Percentiles rank a stretch among this genome's conserved stretches.
phyloP scores from a whole-genome alignment of 2,329 filamentous ascomycete genomes.

The Diplocarpon mali region DNA sequence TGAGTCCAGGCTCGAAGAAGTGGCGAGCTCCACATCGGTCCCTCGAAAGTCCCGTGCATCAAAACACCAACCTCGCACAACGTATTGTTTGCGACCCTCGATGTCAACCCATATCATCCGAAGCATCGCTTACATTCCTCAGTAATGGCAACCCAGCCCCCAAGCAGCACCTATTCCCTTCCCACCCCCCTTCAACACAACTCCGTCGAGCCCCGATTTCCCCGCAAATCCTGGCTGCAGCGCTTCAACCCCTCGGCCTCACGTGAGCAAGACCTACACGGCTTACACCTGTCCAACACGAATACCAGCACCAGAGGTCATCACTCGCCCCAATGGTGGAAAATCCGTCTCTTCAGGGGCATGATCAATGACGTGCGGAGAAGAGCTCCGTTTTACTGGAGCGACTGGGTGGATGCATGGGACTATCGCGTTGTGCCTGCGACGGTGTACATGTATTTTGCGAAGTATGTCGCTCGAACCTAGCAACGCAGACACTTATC shows the following conservation, averaged over 20 bases:
- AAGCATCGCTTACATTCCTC: not conserved
- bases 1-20: constrained; percentile 25
- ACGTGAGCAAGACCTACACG: constrained; percentile 3
- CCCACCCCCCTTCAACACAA: constrained; percentile 14
- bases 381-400: constrained; percentile 64
- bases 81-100: not conserved
- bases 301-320: constrained; percentile 13
- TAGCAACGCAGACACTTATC: not conserved
- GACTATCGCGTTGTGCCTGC: constrained; percentile 82
- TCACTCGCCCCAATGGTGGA: constrained; percentile 50
- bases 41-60: not conserved
- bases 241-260: constrained; percentile 3
- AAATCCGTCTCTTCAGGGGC: constrained; percentile 61
- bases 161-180: constrained; percentile 14
- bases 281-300: constrained; percentile 8
- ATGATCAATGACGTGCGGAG: constrained; percentile 71
- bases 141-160: constrained; percentile 9
- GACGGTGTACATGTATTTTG: constrained; percentile 91
- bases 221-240: constrained; percentile 14
- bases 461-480: constrained; percentile 49
- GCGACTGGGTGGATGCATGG: constrained; percentile 81
- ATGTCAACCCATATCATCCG: not conserved
- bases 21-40: not conserved
- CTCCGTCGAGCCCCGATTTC: not conserved
- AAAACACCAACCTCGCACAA: not conserved